A percentile compares a stretch with the other conserved stretches of the same genome.
phyloP scores from a whole-genome alignment of 345 rosid genomes.

The Eucalyptus melliodora region DNA sequence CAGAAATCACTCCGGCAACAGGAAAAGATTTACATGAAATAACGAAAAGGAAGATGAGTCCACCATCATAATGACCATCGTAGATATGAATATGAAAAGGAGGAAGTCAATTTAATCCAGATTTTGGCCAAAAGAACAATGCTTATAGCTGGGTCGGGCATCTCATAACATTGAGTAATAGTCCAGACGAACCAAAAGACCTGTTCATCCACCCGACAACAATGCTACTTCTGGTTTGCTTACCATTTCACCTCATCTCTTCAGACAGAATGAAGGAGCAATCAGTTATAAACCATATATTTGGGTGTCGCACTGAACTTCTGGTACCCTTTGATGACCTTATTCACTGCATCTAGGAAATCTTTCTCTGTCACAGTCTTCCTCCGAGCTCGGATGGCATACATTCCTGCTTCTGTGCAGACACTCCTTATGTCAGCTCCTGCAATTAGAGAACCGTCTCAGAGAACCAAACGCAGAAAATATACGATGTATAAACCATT shows the following conservation, averaged over 20 bases:
- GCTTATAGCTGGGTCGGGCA: background rate
- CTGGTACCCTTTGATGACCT: constrained; percentile 91
- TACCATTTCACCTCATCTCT: background rate
- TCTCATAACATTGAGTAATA: background rate
- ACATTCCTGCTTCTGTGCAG: constrained; percentile 97
- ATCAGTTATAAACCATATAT: constrained; percentile 83
- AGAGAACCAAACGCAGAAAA: background rate
- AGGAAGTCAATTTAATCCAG: background rate
- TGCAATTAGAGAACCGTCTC: background rate
- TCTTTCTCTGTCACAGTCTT: constrained; percentile 92
- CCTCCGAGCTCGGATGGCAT: constrained; percentile 75
- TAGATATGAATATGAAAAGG: background rate
- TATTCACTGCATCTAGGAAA: constrained; percentile 90
- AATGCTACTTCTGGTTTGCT: background rate
- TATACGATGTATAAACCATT: background rate
- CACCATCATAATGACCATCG: background rate
- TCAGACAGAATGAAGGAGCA: background rate
- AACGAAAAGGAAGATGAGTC: background rate
- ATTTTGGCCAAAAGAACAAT: background rate
- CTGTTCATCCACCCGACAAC: background rate
- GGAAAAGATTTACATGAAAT: background rate
- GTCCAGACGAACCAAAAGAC: background rate
- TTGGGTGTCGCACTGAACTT: constrained; percentile 95
- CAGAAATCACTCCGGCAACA: background rate
- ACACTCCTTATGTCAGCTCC: constrained; percentile 93